Conservation (phyloP, 192 early-diverging fungal species). For the Coemansia aciculifera region DNA sequence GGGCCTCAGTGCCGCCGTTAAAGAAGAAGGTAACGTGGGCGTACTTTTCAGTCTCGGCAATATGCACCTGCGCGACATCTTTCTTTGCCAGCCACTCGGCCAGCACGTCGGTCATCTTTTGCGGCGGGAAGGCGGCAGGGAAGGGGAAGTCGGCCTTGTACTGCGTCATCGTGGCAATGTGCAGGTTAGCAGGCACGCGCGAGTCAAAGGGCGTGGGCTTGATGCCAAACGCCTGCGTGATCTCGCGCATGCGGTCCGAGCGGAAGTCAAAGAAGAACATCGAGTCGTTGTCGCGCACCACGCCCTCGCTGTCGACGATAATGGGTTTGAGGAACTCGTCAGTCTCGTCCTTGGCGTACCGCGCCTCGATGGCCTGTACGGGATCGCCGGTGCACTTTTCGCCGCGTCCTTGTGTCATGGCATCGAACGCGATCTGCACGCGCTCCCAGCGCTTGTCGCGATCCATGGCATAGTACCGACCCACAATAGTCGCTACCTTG, state of each 20-base stretch:
- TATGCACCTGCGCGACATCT: conserved; percentile 86
- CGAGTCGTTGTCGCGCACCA: conserved; percentile 84
- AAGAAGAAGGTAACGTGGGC: conserved; percentile 99
- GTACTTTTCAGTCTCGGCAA: conserved; percentile 99
- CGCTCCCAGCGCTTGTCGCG: conserved; percentile 99
- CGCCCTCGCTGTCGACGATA: conserved; percentile 75
- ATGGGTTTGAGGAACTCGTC: conserved; percentile 99
- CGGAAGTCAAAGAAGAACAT: conserved; percentile 99
- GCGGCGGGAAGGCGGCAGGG: conserved; percentile 92
- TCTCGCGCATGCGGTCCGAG: conserved; percentile 97
- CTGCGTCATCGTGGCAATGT: conserved; percentile 94
- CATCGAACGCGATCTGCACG: conserved; percentile 91
- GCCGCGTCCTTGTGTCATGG: conserved; percentile 74
- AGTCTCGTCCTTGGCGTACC: conserved; percentile 88
- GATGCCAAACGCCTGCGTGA: conserved; percentile 82
- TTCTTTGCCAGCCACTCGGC: conserved; percentile 95
- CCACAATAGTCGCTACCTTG: conserved; percentile 86
- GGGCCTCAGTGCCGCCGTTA: conserved; percentile 95
- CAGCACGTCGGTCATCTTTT: conserved; percentile 96
- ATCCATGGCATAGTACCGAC: conserved; percentile 99
- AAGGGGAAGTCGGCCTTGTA: conserved; percentile 98
- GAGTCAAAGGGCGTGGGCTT: conserved; percentile 82
- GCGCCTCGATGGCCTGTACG: conserved; percentile 73
- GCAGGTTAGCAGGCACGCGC: conserved; percentile 72
- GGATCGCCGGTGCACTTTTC: conserved; percentile 49